A percentile compares a stretch with the other conserved stretches of the same genome.
Evolutionary conservation across 2,329 filamentous ascomycete species (phyloP).

Genomic region (Aspergillus thermomutatus): DNA sequence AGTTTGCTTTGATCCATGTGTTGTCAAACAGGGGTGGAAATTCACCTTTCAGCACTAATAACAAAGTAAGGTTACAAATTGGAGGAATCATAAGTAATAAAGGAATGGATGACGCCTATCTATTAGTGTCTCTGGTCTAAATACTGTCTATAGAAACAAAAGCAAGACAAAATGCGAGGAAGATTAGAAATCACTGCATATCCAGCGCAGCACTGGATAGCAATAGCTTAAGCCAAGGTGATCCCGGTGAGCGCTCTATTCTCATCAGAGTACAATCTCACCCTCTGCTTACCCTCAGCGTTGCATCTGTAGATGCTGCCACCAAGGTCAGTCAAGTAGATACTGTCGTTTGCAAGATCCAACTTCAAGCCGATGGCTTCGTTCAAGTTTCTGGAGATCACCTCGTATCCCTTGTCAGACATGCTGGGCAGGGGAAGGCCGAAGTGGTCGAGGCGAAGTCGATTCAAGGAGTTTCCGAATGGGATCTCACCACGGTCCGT

Average conservation of each 20-base stretch:
- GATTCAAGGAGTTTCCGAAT: conserved; percentile 53
- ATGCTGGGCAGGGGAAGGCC: conserved; percentile 25
- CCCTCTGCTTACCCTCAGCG: conserved; percentile 15
- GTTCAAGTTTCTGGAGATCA: conserved; percentile 37
- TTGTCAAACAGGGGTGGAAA: too few species aligned
- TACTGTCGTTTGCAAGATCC: conserved; percentile 13
- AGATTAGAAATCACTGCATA: too few species aligned
- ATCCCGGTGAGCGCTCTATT: conserved; percentile 19
- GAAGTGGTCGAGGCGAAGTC: conserved; percentile 18
- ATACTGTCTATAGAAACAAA: too few species aligned
- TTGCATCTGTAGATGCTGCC: conserved; percentile 25
- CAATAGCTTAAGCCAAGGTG: neutral
- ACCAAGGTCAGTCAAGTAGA: conserved; percentile 28
- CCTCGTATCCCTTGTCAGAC: conserved; percentile 14
- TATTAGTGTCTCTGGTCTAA: too few species aligned
- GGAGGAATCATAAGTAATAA: too few species aligned
- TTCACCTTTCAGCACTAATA: too few species aligned
- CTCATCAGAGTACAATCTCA: conserved; percentile 12
- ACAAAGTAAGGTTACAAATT: too few species aligned
- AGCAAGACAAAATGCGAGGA: too few species aligned
- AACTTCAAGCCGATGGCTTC: conserved; percentile 49
- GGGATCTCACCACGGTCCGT: conserved; percentile 60
- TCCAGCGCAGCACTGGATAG: too few species aligned
- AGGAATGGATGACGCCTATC: too few species aligned
- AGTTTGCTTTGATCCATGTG: too few species aligned